phyloP scores from a whole-genome alignment of 2,329 filamentous ascomycete genomes.

The Colletotrichum sidae region DNA sequence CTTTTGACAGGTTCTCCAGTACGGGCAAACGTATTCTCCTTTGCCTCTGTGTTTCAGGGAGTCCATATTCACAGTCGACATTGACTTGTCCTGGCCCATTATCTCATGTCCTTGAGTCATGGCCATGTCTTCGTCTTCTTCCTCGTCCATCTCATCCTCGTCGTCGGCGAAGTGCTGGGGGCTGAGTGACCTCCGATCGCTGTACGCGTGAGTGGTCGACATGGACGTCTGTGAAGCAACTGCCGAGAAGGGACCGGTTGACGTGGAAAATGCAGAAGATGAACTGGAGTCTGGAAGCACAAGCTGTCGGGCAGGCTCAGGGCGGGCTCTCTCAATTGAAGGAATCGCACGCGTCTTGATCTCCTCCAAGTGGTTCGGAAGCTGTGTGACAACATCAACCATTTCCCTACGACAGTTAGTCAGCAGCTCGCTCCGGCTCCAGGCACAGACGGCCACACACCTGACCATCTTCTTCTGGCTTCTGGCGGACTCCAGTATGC shows the following conservation, averaged over 20 bases:
- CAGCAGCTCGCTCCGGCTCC: not conserved
- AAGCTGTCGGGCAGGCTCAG: slow-evolving; percentile 10
- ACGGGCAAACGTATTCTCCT: slow-evolving; percentile 51
- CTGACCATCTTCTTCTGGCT: slow-evolving; percentile 26
- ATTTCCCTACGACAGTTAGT: slow-evolving; percentile 7
- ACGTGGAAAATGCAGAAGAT: slow-evolving; percentile 34
- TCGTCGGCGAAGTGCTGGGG: slow-evolving; percentile 14
- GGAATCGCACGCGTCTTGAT: slow-evolving; percentile 18
- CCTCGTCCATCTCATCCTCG: slow-evolving; percentile 8
- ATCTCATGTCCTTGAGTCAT: not conserved
- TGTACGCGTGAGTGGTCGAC: slow-evolving; percentile 10
- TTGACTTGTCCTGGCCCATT: too few species aligned
- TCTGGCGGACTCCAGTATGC: slow-evolving; percentile 28
- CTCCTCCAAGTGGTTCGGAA: slow-evolving; percentile 1
- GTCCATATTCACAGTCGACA: slow-evolving; percentile 46
- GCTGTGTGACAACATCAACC: slow-evolving; percentile 7
- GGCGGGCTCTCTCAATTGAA: not conserved
- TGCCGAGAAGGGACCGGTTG: slow-evolving; percentile 17
- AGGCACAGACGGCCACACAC: slow-evolving; percentile 1
- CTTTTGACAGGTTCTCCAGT: slow-evolving; percentile 51
- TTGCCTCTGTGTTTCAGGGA: slow-evolving; percentile 54
- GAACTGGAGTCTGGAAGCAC: slow-evolving; percentile 29
- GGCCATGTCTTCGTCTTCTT: slow-evolving; percentile 1
- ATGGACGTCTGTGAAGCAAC: slow-evolving; percentile 20
- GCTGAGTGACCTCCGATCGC: slow-evolving; percentile 14